Base-by-base conservation (phyloP, 2,329 filamentous ascomycete genomes). In the Cladosporium sp. region DNA sequence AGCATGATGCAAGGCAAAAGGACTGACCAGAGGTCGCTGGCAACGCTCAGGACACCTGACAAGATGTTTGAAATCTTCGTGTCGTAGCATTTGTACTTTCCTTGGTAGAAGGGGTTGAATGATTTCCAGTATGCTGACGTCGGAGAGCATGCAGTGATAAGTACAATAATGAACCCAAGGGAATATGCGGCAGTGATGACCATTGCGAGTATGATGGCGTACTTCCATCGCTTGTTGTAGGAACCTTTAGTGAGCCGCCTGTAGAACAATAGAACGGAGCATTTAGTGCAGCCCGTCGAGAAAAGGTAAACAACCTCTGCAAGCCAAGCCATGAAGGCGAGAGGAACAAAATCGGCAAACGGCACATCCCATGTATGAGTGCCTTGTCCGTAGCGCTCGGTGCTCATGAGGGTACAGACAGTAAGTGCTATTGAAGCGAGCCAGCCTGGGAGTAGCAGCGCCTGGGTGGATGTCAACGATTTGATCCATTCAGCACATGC, bases 1-100 rank as follows among this genome's bases (percentile, higher is more conserved):
- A 79, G 70, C n/a, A 78, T 69, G 8, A 76, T 67, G 4, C 75
- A 62, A 2, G 64, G 64, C 8, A 66, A 40, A n/a, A 63, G 17
- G 12, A 64, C 61, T 4, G 61, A 56, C 48, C 64, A 66, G n/a
- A 64, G 19, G 45, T 66, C 64, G 37, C 55, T 61, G 20, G 62
- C 42, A 35, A 65, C 58, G 24, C 62, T 64, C 24, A 66, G 35
- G 9, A 37, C 40, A 17, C 64, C 64, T n/a, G 56, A 51, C n/a
- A 60, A 13, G 3, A 52, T 42, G 19, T 74, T 69, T 7, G 68
- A 56, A 15, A 64, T 67, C 71, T 58, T 19, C 60, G 61, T 61
- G 67, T 74, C 4, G 57, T 52, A 9, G 52, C 71, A 58, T 13
- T 69, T 47, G 56, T 73, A 64, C 20, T 65, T 61, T 13, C 42